Base-by-base conservation (phyloP, 441 rosid genomes). In the Viola pubescens region DNA sequence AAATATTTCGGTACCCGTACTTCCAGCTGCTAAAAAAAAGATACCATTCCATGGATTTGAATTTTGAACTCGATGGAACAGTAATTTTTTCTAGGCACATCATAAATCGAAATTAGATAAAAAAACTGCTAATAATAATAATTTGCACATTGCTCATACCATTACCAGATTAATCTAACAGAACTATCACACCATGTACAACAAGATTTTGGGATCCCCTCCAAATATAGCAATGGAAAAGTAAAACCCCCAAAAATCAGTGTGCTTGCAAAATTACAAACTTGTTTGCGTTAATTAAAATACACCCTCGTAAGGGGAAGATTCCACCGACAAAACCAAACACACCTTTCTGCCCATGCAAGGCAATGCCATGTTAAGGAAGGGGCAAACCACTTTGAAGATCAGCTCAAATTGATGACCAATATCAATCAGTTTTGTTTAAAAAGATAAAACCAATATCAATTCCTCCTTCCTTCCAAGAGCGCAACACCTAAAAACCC, bases 161-260 rank as follows among this genome's bases (percentile, higher is more conserved):
- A 73, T 66, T 55, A 63, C 77, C 72, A 69, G 4, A 59, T 63
- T 49, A 69, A 67, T 74, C 83, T 76, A 70, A 64, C 75, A 67
- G 62, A 77, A 75, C 65, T 54, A 67, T 70, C 87, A 68, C 75
- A 73, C 70, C 84, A 84, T 78, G 74, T 77, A 84, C 90, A 82
- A 63, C 75, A 80, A 63, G 63, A 70, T 50, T 62, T 62, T 67
- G 50, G 9, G 59, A 57, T 73, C 67, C 75, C 78, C 75, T 61
- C 68, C 75, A 45, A 75, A 67, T 37, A 19, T 55, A 50, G 7
- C 26, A 43, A 19, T 46, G 52, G 45, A 48, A 34, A 72, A 68
- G 62, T 66, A 64, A 66, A 63, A 53, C 9, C 69, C 69, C 74
- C 61, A 68, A 56, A 57, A 72, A 68, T 71, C 66, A 60, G 50